Evolutionary conservation across 1,284 basidiomycete species (phyloP).

Genomic region (Coniferiporia weirii): DNA sequence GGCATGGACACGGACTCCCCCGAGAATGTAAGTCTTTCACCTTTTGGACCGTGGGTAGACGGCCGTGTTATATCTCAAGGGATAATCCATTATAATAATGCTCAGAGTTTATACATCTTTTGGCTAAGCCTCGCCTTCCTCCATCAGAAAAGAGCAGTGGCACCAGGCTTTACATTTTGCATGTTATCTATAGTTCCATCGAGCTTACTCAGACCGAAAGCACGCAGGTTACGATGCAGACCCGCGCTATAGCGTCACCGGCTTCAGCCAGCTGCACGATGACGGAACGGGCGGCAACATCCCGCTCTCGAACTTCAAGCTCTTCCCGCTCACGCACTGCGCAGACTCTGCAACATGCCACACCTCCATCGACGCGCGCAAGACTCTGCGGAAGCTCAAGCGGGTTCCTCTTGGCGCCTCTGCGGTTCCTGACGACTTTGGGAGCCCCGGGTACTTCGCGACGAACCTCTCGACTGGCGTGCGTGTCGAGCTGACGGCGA

Average conservation of each 20-base stretch:
- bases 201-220: constrained; percentile 25
- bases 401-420: background rate
- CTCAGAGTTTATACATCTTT: no score
- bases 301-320: constrained; percentile 57
- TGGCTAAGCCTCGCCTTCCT: no score
- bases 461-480: constrained; percentile 55
- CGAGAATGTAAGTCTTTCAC: constrained; percentile 40
- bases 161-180: no score
- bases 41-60: no score
- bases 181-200: no score
- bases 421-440: constrained; percentile 44
- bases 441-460: constrained; percentile 59
- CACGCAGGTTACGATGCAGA: constrained; percentile 55
- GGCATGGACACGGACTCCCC: constrained; percentile 63
- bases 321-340: constrained; percentile 50
- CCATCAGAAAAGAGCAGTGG: no score
- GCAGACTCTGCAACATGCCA: constrained; percentile 46
- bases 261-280: constrained; percentile 61
- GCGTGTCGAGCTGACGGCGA: constrained; percentile 54
- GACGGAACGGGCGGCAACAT: constrained; percentile 54
- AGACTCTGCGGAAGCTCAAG: constrained; percentile 22
- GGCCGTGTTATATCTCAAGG: no score
- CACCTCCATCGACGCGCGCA: constrained; percentile 33
- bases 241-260: constrained; percentile 44
- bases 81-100: no score